These are phyloP conservation scores for Choanephora cucurbitarum DNA, from an alignment of 371 early-diverging fungal genomes.

Conservation along the genomic window DNA sequence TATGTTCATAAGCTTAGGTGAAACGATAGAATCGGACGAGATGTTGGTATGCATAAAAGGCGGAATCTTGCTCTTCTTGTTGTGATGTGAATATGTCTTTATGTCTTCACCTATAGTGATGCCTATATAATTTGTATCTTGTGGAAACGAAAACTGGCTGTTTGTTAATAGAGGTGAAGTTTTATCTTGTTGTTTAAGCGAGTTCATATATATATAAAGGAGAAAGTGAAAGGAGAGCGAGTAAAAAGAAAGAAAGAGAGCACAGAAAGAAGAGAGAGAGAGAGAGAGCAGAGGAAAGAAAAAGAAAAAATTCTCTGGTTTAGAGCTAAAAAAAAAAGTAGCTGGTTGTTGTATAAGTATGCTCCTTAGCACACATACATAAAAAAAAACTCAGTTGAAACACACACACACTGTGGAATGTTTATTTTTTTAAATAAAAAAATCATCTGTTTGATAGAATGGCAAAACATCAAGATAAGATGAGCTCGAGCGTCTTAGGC, in stretches of 20 bases:
- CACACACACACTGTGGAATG: too few species aligned
- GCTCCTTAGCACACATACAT: too few species aligned
- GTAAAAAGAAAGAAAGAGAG: background rate
- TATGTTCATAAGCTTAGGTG: background rate
- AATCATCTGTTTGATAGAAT: background rate
- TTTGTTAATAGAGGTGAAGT: background rate
- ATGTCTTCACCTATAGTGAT: constrained; percentile 34
- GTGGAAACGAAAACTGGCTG: background rate
- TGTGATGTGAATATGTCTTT: background rate
- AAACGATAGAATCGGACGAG: background rate
- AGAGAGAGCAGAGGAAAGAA: background rate
- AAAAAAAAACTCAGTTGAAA: too few species aligned
- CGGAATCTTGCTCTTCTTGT: constrained; percentile 2
- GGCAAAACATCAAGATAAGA: background rate
- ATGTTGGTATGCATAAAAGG: background rate
- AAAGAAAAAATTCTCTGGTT: too few species aligned
- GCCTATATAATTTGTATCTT: constrained; percentile 38
- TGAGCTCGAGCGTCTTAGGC: background rate
- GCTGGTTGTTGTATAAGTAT: too few species aligned
- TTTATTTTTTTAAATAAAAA: background rate
- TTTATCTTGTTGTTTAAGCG: background rate
- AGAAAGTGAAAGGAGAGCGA: background rate
- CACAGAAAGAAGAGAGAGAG: background rate
- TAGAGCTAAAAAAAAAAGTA: too few species aligned
- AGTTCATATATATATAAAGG: background rate